phyloP scores from a whole-genome alignment of 2,329 filamentous ascomycete species.

The Aspergillus pseudotamarii region DNA sequence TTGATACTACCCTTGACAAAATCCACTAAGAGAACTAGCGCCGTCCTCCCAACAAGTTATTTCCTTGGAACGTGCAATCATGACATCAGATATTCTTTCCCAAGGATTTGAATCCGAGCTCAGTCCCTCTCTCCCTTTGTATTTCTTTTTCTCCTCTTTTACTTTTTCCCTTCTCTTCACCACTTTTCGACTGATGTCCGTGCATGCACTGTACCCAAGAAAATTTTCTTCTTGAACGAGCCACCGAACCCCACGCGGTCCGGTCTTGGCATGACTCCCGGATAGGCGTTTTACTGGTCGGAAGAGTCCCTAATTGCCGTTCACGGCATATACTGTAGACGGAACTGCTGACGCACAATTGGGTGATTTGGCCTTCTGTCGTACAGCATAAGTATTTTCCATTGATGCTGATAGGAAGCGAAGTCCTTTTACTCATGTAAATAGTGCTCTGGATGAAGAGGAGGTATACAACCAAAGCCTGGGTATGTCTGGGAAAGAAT shows the following conservation, averaged over 20 bases:
- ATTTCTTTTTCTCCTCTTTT: not conserved
- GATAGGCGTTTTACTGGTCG: not conserved
- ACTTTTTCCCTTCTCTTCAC: not conserved
- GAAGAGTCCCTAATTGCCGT: not conserved
- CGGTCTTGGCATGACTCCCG: not conserved
- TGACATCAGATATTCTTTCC: not conserved
- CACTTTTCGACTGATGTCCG: no score
- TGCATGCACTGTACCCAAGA: no score
- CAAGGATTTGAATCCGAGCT: not conserved
- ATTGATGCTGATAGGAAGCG: not conserved
- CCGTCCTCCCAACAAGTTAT: slow-evolving; percentile 1
- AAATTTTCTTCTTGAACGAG: not conserved
- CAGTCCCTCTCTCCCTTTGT: not conserved
- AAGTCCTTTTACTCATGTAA: not conserved
- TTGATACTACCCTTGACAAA: not conserved
- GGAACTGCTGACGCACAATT: not conserved
- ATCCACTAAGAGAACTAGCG: not conserved
- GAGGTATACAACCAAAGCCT: no score
- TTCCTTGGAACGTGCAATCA: slow-evolving; percentile 3
- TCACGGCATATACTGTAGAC: not conserved
- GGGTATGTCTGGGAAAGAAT: not conserved
- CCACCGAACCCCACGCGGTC: not conserved
- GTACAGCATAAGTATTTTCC: not conserved
- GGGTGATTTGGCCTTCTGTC: not conserved
- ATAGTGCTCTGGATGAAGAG: no score